Percentiles rank a stretch among this genome's conserved stretches.
phyloP scores from a whole-genome alignment of 164 flowering plant species.

The Houttuynia cordata region DNA sequence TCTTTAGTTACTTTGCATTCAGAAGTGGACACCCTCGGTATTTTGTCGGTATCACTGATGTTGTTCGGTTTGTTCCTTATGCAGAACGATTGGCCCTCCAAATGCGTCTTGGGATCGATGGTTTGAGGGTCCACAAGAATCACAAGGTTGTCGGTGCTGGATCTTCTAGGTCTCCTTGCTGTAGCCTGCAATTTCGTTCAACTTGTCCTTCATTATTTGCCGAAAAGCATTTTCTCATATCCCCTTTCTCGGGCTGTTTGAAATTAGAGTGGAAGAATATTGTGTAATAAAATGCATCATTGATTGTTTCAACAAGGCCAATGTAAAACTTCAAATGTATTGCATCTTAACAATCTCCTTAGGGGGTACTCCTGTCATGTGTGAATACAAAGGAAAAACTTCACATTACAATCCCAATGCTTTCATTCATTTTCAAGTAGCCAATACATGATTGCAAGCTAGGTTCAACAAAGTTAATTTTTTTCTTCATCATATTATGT shows the following conservation, averaged over 20 bases:
- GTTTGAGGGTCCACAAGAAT: slow-evolving; percentile 32
- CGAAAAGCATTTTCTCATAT: not conserved
- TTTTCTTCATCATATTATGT: not conserved
- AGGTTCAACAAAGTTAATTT: not conserved
- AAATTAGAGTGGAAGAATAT: not conserved
- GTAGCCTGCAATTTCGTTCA: not conserved
- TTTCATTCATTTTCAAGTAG: not conserved
- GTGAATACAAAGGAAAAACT: slow-evolving; percentile 3
- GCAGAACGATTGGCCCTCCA: slow-evolving; percentile 25
- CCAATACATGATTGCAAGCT: not conserved
- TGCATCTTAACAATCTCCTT: slow-evolving; percentile 3
- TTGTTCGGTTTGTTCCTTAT: not conserved
- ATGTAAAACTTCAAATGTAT: slow-evolving; percentile 7
- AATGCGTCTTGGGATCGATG: slow-evolving; percentile 30
- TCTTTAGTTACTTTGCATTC: too few species aligned
- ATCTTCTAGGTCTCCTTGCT: slow-evolving; percentile 13
- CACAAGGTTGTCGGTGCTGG: slow-evolving; percentile 23
- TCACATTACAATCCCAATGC: not conserved
- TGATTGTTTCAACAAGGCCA: slow-evolving; percentile 5
- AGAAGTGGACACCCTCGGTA: too few species aligned
- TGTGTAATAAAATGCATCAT: not conserved
- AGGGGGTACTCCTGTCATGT: not conserved
- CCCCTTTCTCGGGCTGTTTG: not conserved
- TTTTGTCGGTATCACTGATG: not conserved
- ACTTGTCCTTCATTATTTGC: not conserved